phyloP scores from a whole-genome alignment of 2,329 filamentous ascomycete species.

The Drechslerella coelobrocha region DNA sequence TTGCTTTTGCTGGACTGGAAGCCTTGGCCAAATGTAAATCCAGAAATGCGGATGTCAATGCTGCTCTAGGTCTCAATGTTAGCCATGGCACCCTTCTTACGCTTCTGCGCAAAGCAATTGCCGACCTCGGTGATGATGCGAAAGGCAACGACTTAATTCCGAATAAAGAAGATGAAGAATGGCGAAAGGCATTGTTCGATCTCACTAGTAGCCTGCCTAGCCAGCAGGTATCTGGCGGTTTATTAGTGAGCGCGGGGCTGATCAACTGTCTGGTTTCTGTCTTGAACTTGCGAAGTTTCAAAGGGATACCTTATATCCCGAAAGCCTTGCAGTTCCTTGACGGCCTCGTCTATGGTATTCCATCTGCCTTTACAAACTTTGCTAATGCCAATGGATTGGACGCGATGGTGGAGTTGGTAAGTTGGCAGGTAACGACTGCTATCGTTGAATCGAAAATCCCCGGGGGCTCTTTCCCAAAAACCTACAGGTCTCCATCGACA shows the following conservation, averaged over 20 bases:
- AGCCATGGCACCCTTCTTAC: conserved; percentile 96
- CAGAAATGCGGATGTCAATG: conserved; percentile 80
- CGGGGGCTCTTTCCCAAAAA: conserved; percentile 73
- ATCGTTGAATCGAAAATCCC: conserved; percentile 71
- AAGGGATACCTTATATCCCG: conserved; percentile 82
- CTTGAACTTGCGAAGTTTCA: conserved; percentile 78
- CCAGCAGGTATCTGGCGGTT: conserved; percentile 75
- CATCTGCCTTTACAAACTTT: conserved; percentile 82
- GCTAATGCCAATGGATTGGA: conserved; percentile 84
- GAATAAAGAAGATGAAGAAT: conserved; percentile 77
- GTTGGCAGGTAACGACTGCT: conserved; percentile 73
- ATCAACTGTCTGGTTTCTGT: conserved; percentile 91
- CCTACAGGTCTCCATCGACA: conserved; percentile 79
- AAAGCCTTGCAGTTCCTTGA: conserved; percentile 88
- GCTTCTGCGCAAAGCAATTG: conserved; percentile 86
- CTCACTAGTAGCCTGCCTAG: conserved; percentile 81
- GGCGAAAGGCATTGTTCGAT: conserved; percentile 89
- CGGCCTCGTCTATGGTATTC: conserved; percentile 81
- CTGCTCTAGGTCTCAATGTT: conserved; percentile 91
- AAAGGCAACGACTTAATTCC: conserved; percentile 66
- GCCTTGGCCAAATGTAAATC: conserved; percentile 80
- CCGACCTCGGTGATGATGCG: conserved; percentile 72
- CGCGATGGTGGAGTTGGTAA: conserved; percentile 84
- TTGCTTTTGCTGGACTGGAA: conserved; percentile 81
- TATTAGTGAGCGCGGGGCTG: conserved; percentile 86